These are phyloP conservation scores for Leishmania guyanensis DNA, from an alignment of 208 protist genomes.

Conservation along the genomic window DNA sequence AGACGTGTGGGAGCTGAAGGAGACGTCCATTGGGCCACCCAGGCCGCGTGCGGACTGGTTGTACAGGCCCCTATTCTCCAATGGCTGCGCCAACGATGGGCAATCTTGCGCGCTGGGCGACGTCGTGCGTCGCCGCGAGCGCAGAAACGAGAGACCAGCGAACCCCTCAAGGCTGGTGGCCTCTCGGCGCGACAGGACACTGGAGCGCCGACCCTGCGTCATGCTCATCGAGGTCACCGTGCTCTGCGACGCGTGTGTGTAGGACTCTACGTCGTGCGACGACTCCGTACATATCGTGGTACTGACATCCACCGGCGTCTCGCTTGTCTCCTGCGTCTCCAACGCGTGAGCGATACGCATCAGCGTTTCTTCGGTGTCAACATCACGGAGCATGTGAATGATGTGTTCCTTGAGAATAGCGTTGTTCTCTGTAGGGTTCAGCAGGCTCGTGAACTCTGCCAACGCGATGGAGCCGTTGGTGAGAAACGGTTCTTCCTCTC, in stretches of 20 bases:
- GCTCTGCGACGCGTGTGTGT: conserved; percentile 21
- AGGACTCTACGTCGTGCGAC: conserved; percentile 9
- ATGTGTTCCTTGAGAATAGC: conserved; percentile 60
- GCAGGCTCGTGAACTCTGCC: conserved; percentile 63
- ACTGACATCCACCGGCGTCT: conserved; percentile 17
- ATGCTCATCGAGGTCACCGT: conserved; percentile 17
- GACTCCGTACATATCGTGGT: conserved; percentile 22
- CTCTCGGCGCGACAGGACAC: conserved; percentile 18
- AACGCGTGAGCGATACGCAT: conserved; percentile 45
- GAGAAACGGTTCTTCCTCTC: conserved; percentile 26
- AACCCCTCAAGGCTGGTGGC: conserved; percentile 18
- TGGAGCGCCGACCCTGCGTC: conserved; percentile 17
- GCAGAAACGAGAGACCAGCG: conserved; percentile 32
- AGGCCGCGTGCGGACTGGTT: conserved; percentile 14
- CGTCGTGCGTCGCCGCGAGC: conserved; percentile 10
- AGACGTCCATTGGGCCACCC: conserved; percentile 20
- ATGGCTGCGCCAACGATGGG: conserved; percentile 24
- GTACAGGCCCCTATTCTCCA: conserved; percentile 11
- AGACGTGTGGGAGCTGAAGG: conserved; percentile 31
- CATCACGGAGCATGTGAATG: conserved; percentile 49
- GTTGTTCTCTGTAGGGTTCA: conserved; percentile 34
- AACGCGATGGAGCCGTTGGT: conserved; percentile 58
- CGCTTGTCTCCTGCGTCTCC: conserved; percentile 24
- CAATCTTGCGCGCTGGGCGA: conserved; percentile 17
- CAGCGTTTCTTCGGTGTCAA: conserved; percentile 60